Conservation (phyloP, 2,329 filamentous ascomycete genomes). For the Diaporthe australafricana region DNA sequence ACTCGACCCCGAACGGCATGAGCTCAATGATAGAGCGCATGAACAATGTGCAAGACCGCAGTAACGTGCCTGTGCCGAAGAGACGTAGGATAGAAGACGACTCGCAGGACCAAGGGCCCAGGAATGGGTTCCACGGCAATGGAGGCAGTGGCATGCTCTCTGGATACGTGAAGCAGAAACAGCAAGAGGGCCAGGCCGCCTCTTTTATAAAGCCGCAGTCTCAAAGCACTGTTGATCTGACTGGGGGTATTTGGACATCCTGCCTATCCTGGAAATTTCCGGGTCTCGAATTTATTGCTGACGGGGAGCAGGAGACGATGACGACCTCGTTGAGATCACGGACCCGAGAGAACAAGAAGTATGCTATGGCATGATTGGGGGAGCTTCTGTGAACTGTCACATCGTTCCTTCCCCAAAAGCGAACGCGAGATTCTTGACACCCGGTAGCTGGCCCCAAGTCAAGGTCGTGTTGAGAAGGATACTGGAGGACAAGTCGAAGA, state of each 20-base stretch:
- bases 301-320: constrained; percentile 57
- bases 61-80: constrained; percentile 70
- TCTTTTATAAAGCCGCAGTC: constrained; percentile 41
- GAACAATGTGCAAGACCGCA: constrained; percentile 79
- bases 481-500: constrained; percentile 64
- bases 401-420: constrained; percentile 77
- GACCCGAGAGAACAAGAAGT: constrained; percentile 77
- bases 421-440: constrained; percentile 67
- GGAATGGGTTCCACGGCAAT: constrained; percentile 54
- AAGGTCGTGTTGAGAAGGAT: constrained; percentile 76
- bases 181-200: constrained; percentile 52
- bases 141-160: constrained; percentile 70
- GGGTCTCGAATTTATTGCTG: constrained; percentile 28
- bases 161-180: constrained; percentile 73
- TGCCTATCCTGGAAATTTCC: not conserved
- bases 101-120: constrained; percentile 47
- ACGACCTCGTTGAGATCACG: constrained; percentile 67
- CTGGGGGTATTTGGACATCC: constrained; percentile 54
- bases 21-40: constrained; percentile 78
- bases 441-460: constrained; percentile 76
- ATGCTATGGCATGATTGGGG: constrained; percentile 83
- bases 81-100: constrained; percentile 68
- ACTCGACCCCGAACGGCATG: constrained; percentile 54
- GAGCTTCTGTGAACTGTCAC: constrained; percentile 73
- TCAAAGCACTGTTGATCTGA: constrained; percentile 65